phyloP scores from a whole-genome alignment of 1,139 yeast genomes.

The Debaryomyces singareniensis region DNA sequence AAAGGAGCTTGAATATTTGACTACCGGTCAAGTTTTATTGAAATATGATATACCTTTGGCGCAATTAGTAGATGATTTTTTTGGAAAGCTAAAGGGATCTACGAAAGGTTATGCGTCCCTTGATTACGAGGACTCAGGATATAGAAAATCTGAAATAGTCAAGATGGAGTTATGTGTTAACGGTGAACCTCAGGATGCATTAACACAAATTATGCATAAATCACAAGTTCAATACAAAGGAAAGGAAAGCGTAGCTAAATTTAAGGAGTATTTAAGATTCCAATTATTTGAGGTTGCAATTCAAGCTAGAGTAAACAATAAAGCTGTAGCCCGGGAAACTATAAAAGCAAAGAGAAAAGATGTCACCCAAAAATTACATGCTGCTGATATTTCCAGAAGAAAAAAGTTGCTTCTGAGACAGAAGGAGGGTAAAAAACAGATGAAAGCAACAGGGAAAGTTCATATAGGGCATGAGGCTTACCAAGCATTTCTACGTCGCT shows the following conservation, averaged over 20 bases:
- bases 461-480: constrained; percentile 78
- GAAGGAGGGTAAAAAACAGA: constrained; percentile 85
- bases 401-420: constrained; percentile 84
- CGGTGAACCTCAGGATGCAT: constrained; percentile 86
- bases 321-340: constrained; percentile 85
- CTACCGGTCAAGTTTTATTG: constrained; percentile 76
- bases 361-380: constrained; percentile 86
- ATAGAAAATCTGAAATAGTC: constrained; percentile 69
- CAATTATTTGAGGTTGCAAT: constrained; percentile 91
- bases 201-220: constrained; percentile 82
- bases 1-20: constrained; percentile 67
- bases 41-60: constrained; percentile 81
- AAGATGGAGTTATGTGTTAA: constrained; percentile 86
- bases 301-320: constrained; percentile 83
- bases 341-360: constrained; percentile 91
- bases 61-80: constrained; percentile 88
- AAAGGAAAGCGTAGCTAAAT: constrained; percentile 73
- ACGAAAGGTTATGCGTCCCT: constrained; percentile 92
- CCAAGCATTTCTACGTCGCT: constrained; percentile 54
- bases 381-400: constrained; percentile 86
- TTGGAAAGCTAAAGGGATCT: constrained; percentile 84
- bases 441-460: constrained; percentile 77
- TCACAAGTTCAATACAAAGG: constrained; percentile 72
- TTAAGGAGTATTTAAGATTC: constrained; percentile 69
- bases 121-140: constrained; percentile 93